Conservation (phyloP, 352 stramenopile genomes). For the Vaucheria bursata region DNA sequence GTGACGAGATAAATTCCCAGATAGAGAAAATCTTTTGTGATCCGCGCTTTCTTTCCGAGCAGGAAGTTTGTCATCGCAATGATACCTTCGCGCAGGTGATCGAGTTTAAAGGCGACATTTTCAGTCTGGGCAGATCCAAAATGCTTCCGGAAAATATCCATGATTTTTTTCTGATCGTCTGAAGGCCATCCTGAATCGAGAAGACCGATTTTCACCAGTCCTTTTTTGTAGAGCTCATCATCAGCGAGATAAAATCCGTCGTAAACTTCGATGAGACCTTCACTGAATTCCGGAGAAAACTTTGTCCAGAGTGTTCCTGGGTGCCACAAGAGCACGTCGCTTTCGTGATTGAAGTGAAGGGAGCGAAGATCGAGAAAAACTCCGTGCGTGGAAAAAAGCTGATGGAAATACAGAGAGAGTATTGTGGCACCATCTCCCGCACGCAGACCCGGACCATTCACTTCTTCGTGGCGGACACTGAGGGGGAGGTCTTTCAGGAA, state of each 20-base stretch:
- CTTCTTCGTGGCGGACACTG: neutral
- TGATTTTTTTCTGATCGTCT: neutral
- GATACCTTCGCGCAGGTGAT: neutral
- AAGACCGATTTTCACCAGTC: neutral
- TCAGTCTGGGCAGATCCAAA: neutral
- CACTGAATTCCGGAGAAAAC: neutral
- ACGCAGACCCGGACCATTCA: neutral
- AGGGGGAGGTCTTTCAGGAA: neutral
- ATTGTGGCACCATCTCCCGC: neutral
- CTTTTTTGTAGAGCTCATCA: neutral
- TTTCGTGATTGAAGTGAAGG: neutral
- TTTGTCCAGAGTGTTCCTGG: neutral
- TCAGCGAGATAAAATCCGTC: neutral
- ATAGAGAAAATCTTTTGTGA: neutral
- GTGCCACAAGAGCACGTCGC: neutral
- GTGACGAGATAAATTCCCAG: neutral
- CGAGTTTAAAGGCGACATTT: neutral
- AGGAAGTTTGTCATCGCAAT: neutral
- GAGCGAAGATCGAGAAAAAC: neutral
- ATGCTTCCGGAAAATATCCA: neutral
- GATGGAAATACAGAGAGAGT: neutral
- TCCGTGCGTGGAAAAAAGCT: neutral
- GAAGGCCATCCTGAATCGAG: neutral
- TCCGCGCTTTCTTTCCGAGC: neutral
- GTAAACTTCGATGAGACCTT: neutral